These are phyloP conservation scores for Acer saccharum DNA, from an alignment of 345 rosid species.

Conservation along the genomic window DNA sequence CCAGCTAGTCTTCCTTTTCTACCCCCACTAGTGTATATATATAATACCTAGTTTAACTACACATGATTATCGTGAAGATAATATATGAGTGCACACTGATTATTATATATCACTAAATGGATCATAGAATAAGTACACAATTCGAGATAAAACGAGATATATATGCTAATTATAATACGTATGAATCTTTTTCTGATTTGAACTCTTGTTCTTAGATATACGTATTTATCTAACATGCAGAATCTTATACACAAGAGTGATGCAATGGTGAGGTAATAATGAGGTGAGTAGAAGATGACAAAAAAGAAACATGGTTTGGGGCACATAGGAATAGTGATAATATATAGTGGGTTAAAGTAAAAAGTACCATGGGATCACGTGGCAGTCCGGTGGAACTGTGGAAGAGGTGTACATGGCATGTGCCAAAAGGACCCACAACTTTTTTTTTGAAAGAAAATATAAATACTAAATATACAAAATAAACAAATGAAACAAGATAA, in stretches of 20 bases:
- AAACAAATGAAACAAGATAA: not conserved
- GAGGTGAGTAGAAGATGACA: slow-evolving; percentile 23
- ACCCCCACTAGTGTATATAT: not conserved
- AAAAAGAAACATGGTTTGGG: slow-evolving; percentile 5
- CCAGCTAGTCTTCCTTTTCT: not conserved
- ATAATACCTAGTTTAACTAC: not conserved
- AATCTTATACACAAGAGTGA: slow-evolving; percentile 11
- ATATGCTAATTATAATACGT: no score
- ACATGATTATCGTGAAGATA: slow-evolving; percentile 4
- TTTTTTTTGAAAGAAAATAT: not conserved
- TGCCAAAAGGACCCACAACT: slow-evolving; percentile 3
- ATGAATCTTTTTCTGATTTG: no score
- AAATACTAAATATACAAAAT: not conserved
- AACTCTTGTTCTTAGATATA: no score
- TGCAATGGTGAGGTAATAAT: slow-evolving; percentile 30
- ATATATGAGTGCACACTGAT: no score
- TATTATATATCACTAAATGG: no score
- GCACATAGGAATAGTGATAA: not conserved
- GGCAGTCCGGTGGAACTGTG: not conserved
- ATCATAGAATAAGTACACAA: no score
- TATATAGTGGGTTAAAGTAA: no score
- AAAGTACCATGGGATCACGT: not conserved
- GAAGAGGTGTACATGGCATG: not conserved
- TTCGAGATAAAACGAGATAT: no score
- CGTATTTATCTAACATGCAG: no score